These are phyloP conservation scores for Russula olivacea DNA, from an alignment of 768 basidiomycete species.

Conservation along the genomic window DNA sequence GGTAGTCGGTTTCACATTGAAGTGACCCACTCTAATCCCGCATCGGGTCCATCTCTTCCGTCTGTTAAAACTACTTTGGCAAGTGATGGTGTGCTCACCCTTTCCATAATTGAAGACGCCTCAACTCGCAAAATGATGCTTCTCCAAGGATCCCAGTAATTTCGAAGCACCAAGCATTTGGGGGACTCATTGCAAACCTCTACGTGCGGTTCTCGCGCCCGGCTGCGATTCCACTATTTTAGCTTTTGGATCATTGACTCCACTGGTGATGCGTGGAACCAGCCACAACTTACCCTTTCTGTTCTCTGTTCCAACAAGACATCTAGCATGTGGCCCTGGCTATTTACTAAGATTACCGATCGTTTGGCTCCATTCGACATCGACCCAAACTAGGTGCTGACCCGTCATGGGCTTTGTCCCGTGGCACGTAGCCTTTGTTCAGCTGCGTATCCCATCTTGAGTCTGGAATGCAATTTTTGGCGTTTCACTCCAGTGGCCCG, in stretches of 20 bases:
- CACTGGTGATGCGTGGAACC: not conserved
- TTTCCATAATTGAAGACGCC: not conserved
- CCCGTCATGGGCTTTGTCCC: not conserved
- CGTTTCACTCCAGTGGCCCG: not conserved
- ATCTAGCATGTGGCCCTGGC: not conserved
- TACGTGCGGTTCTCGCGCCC: slow-evolving; percentile 3
- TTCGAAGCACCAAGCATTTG: not conserved
- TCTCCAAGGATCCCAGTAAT: slow-evolving; percentile 2
- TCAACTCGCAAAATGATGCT: not conserved
- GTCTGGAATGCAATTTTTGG: not conserved
- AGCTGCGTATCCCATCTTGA: not conserved
- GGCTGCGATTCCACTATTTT: not conserved
- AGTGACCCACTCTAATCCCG: not conserved
- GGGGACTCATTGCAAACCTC: not conserved
- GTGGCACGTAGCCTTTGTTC: not conserved
- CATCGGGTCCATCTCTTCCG: slow-evolving; percentile 1
- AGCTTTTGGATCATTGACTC: not conserved
- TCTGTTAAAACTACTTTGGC: not conserved
- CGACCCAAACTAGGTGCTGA: not conserved
- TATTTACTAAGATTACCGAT: not conserved
- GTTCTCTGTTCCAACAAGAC: not conserved
- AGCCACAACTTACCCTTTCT: not conserved
- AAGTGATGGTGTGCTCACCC: not conserved
- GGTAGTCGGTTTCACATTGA: not conserved
- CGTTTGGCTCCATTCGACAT: slow-evolving; percentile 7